A percentile compares a stretch with the other conserved stretches of the same genome.
Evolutionary conservation across 257 asterid species (phyloP).

Genomic region (Nicotiana attenuata): DNA sequence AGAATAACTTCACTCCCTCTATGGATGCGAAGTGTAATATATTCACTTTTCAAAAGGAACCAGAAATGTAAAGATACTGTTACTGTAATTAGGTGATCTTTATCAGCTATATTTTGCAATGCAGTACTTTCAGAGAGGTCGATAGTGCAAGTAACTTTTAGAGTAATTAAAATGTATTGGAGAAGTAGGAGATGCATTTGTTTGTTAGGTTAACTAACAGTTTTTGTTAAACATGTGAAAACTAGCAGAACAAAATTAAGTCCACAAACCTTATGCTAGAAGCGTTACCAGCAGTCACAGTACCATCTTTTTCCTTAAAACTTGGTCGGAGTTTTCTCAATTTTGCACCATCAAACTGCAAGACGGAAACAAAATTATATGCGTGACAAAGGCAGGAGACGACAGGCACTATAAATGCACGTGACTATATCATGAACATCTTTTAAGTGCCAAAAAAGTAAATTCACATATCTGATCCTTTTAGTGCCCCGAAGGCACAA

Average conservation of each 20-base stretch:
- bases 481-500: neutral
- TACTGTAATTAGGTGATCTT: neutral
- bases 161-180: neutral
- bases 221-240: neutral
- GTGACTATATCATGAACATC: neutral
- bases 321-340: constrained; percentile 94
- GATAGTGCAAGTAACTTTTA: neutral
- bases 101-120: neutral
- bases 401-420: neutral
- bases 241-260: neutral
- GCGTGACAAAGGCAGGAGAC: neutral
- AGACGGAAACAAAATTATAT: constrained; percentile 7
- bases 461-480: neutral
- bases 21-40: neutral
- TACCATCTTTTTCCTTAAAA: constrained; percentile 94
- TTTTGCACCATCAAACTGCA: constrained; percentile 90
- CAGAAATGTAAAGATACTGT: neutral
- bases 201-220: neutral
- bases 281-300: constrained; percentile 97
- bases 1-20: neutral
- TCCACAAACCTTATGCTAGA: constrained; percentile 82
- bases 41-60: neutral
- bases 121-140: neutral
- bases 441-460: neutral
- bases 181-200: neutral